A percentile compares a stretch with the other conserved stretches of the same genome.
These are phyloP conservation scores for Meyerozyma carpophila DNA, from an alignment of 1,139 yeast genomes.

Conservation along the genomic window DNA sequence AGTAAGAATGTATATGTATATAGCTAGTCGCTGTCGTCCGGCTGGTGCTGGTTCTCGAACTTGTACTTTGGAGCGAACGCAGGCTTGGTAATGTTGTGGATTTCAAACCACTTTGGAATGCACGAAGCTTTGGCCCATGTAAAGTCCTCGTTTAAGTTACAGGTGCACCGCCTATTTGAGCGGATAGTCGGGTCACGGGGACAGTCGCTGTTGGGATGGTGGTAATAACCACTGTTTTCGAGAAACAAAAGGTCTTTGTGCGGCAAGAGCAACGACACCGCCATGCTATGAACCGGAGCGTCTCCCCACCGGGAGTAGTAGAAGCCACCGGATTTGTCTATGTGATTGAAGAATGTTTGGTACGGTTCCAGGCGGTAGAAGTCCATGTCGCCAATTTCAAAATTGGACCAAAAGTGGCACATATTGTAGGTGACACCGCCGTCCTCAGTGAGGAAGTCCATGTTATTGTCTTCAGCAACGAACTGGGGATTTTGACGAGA, in stretches of 20 bases:
- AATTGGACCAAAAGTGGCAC: slow-evolving; percentile 6
- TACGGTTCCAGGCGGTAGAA: slow-evolving; percentile 3
- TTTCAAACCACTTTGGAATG: slow-evolving; percentile 18
- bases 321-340: slow-evolving; percentile 5
- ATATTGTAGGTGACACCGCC: slow-evolving; percentile 2
- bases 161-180: slow-evolving; percentile 1
- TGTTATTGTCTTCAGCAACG: slow-evolving; percentile 2
- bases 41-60: slow-evolving; percentile 12
- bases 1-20: neutral
- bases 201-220: slow-evolving; percentile 5
- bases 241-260: slow-evolving; percentile 3
- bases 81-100: slow-evolving; percentile 12
- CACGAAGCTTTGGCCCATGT: slow-evolving; percentile 10
- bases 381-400: slow-evolving; percentile 5
- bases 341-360: slow-evolving; percentile 1
- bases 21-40: slow-evolving; percentile 6
- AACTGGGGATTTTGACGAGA: neutral
- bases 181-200: slow-evolving; percentile 3
- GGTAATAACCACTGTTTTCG: slow-evolving; percentile 5
- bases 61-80: slow-evolving; percentile 7
- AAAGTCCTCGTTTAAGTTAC: slow-evolving; percentile 4
- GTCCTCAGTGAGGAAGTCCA: slow-evolving; percentile 4
- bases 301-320: slow-evolving; percentile 9
- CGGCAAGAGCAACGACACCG: slow-evolving; percentile 3
- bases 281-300: slow-evolving; percentile 7